Evolutionary conservation across 345 rosid species (phyloP), one percentile per base, ranked within the genome.

Genomic region (Camelina laxa): DNA sequence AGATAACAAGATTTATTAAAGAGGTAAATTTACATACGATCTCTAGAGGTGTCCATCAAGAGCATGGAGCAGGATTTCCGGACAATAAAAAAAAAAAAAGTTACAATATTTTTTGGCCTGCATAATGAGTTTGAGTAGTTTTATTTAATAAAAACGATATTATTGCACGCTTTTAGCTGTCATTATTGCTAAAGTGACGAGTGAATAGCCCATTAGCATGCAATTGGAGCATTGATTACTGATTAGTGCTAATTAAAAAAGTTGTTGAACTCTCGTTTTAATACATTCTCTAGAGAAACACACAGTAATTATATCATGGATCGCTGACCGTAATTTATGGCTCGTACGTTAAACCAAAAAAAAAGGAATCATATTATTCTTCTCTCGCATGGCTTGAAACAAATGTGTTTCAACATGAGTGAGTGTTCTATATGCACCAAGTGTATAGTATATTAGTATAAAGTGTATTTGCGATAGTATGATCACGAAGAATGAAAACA

Each of bases 131-230:
- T 3, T 15, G 62, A 58, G 62, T 9, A 17, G n/a, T 9, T 35
- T 35, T 60, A 14, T 38, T 19, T 51, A 72, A 47, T 51, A 20
- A 38, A n/a, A 19, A 7, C 47, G 35, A 39, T 41, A 75, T 75
- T 19, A 75, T 51, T 75, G 64, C 69, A 75, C 49, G 64, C 79
- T 75, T 75, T 75, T 68, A 33, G 69, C 64, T 44, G 39, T 61
- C 74, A 69, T 51, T 60, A 68, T 68, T 51, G 69, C 48, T 51
- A 76, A 69, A 76, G 75, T 69, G 75, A 63, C n/a, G 27, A 63
- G 4, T 33, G 58, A 69, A 11, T 76, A 45, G 70, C 50, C 30
- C 30, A 53, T 75, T 60, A 75, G 74, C 80, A 76, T 76, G 80
- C 80, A 62, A 53, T 13, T 53, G 49, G 70, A 69, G 62, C 67